These are phyloP conservation scores for Cystofilobasidium bisporidii DNA, from an alignment of 768 basidiomycete species.

Conservation along the genomic window DNA sequence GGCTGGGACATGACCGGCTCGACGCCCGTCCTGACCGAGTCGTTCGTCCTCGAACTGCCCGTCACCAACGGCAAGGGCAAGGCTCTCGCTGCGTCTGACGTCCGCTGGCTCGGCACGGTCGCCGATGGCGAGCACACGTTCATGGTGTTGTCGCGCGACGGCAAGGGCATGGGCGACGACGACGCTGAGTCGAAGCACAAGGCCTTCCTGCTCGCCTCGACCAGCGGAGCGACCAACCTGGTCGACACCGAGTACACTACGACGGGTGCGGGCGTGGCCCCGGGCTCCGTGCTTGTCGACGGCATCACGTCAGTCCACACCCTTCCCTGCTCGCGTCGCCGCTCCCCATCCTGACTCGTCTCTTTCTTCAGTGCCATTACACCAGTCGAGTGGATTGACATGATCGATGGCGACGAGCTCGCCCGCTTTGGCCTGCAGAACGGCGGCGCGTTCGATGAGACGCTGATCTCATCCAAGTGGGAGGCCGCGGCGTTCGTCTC, in stretches of 20 bases:
- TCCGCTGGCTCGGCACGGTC: conserved; percentile 11
- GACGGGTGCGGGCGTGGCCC: conserved; percentile 49
- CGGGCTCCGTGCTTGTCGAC: conserved; percentile 46
- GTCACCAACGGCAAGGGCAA: conserved; percentile 46
- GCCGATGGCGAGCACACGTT: conserved; percentile 50
- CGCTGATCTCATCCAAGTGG: conserved; percentile 59
- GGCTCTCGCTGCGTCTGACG: conserved; percentile 39
- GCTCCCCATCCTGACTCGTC: not conserved
- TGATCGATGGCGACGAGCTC: conserved; percentile 50
- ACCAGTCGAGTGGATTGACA: conserved; percentile 53
- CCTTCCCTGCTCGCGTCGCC: not conserved
- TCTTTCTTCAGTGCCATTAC: conserved; percentile 46
- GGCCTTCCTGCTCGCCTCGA: conserved; percentile 54
- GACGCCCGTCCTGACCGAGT: conserved; percentile 45
- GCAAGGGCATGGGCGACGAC: conserved; percentile 50
- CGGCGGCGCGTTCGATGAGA: conserved; percentile 41
- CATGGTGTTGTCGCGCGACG: conserved; percentile 52
- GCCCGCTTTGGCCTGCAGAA: conserved; percentile 54
- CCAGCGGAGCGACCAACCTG: conserved; percentile 54
- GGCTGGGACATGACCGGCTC: conserved; percentile 47
- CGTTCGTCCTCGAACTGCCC: conserved; percentile 44
- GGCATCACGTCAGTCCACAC: conserved; percentile 18
- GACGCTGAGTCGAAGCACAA: conserved; percentile 47
- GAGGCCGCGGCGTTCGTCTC: conserved; percentile 52
- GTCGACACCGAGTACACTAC: conserved; percentile 51